These are phyloP conservation scores for Cutaneotrichosporon spelunceum DNA, from an alignment of 1,284 basidiomycete species.

Conservation along the genomic window DNA sequence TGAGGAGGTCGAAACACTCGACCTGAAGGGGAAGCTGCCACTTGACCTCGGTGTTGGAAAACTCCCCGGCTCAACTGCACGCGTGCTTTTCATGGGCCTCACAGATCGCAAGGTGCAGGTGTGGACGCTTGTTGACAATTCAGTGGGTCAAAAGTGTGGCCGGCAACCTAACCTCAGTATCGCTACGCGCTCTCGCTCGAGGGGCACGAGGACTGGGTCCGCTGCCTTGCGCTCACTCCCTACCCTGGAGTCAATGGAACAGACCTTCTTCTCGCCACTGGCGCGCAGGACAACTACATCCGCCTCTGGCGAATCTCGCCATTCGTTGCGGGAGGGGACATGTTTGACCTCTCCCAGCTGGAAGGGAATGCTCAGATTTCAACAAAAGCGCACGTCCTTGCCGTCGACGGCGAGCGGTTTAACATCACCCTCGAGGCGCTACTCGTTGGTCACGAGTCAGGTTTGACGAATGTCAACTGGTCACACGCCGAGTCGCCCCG, in stretches of 20 bases:
- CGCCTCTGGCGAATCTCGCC: constrained; percentile 74
- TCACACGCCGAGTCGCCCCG: constrained; percentile 53
- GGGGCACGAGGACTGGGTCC: constrained; percentile 93
- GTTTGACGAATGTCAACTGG: constrained; percentile 83
- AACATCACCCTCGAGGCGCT: constrained; percentile 85
- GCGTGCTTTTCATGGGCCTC: constrained; percentile 69
- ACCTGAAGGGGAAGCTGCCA: constrained; percentile 68
- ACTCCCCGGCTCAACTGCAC: constrained; percentile 64
- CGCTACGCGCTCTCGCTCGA: constrained; percentile 58
- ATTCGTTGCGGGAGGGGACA: constrained; percentile 60
- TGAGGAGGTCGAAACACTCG: constrained; percentile 58
- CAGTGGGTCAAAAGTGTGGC: constrained; percentile 47
- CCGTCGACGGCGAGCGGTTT: constrained; percentile 61
- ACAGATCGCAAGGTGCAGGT: constrained; percentile 75
- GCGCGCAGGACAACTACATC: constrained; percentile 87
- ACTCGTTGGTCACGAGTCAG: constrained; percentile 85
- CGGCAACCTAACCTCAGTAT: constrained; percentile 48
- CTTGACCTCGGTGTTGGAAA: constrained; percentile 63
- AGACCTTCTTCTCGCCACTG: constrained; percentile 70
- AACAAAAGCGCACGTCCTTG: constrained; percentile 72
- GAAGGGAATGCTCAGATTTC: constrained; percentile 73
- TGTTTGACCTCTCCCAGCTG: constrained; percentile 80
- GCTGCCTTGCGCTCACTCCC: constrained; percentile 66
- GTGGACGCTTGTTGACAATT: constrained; percentile 64
- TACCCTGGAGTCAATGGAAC: constrained; percentile 30